A percentile compares a stretch with the other conserved stretches of the same genome.
Evolutionary conservation across 2,329 filamentous ascomycete genomes (phyloP).

Genomic region (Colletotrichum spinosum): DNA sequence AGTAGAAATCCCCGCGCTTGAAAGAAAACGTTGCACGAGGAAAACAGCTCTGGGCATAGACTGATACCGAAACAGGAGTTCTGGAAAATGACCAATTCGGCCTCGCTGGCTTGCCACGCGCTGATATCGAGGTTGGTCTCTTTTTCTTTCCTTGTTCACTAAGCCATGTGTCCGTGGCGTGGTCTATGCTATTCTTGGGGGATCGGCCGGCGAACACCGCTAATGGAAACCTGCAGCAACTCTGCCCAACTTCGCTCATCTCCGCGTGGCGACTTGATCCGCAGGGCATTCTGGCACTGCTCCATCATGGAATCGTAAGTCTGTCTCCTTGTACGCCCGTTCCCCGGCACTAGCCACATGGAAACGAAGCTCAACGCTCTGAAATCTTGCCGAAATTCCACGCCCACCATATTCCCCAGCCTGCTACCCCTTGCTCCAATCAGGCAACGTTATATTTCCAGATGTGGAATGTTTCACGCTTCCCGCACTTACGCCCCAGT

Average conservation of each 20-base stretch:
- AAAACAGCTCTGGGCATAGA: not conserved
- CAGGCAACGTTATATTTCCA: no score
- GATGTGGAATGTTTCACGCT: no score
- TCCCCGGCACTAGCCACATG: no score
- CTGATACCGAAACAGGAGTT: conserved; percentile 59
- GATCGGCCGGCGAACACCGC: not conserved
- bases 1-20: not conserved
- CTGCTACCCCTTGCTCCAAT: not conserved
- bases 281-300: conserved; percentile 68
- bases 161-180: no score
- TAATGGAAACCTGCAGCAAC: conserved; percentile 44
- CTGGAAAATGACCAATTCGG: conserved; percentile 67
- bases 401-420: not conserved
- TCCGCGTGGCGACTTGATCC: conserved; percentile 62
- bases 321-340: not conserved
- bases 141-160: no score
- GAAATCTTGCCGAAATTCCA: no score
- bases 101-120: conserved; percentile 68
- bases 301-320: conserved; percentile 64
- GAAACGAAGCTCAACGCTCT: no score
- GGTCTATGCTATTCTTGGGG: no score
- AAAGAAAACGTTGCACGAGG: not conserved
- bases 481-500: no score
- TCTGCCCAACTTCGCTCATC: conserved; percentile 59
- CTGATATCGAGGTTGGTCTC: conserved; percentile 62